Percentiles rank a stretch among this genome's conserved stretches.
Conservation (phyloP, 2,329 filamentous ascomycete genomes). For the Fusarium kyushuense region DNA sequence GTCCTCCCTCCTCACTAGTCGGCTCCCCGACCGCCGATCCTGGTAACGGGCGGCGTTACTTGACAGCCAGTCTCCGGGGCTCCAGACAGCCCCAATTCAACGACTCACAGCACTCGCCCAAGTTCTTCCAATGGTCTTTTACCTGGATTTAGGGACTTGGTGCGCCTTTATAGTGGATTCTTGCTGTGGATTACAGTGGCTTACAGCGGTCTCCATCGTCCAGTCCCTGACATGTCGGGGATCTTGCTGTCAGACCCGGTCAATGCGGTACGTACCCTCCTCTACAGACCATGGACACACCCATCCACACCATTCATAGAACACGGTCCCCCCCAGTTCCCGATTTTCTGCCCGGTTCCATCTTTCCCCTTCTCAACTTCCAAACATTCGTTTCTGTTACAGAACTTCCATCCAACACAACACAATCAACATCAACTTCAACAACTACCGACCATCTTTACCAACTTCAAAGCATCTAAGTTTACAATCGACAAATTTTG, state of each 20-base stretch:
- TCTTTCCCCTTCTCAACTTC: slow-evolving; percentile 43
- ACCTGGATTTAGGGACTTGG: slow-evolving; percentile 34
- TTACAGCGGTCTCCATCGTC: slow-evolving; percentile 18
- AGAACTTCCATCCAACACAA: slow-evolving; percentile 26
- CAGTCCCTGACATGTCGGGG: slow-evolving; percentile 29
- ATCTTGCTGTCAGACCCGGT: slow-evolving; percentile 30
- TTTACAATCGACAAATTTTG: not conserved
- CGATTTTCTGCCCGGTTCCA: slow-evolving; percentile 43
- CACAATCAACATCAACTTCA: slow-evolving; percentile 15
- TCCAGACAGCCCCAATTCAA: slow-evolving; percentile 8
- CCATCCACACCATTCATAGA: slow-evolving; percentile 53
- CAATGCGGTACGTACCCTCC: slow-evolving; percentile 37
- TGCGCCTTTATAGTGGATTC: slow-evolving; percentile 41
- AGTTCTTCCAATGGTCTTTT: slow-evolving; percentile 16
- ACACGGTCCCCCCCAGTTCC: slow-evolving; percentile 48
- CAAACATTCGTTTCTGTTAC: slow-evolving; percentile 35
- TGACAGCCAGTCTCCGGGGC: slow-evolving; percentile 7
- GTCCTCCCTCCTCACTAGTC: slow-evolving; percentile 46
- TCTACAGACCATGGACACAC: slow-evolving; percentile 30
- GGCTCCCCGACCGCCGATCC: slow-evolving; percentile 45
- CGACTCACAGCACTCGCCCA: slow-evolving; percentile 23
- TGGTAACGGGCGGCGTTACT: slow-evolving; percentile 40
- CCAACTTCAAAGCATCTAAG: not conserved
- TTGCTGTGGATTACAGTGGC: slow-evolving; percentile 37
- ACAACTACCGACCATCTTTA: slow-evolving; percentile 6